Conservation (phyloP, 148 eudicot species). For the Rhododendron williamsianum region DNA sequence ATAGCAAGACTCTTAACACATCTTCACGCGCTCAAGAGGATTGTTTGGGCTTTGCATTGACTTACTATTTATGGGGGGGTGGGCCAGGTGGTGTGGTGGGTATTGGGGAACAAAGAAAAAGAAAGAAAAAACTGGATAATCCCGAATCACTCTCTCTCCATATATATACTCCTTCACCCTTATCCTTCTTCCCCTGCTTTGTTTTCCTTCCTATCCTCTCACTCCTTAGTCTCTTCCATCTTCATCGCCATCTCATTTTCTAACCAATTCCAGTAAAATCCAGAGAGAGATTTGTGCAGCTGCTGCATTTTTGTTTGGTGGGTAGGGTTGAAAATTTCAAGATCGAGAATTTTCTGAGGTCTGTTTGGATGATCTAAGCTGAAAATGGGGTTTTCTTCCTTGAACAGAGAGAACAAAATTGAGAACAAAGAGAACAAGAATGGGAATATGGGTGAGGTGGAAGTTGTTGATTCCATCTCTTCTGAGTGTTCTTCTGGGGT, state of each 20-base stretch:
- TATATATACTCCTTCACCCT: background rate
- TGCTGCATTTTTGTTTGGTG: background rate
- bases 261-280: background rate
- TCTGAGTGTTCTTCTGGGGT: constrained; percentile 12
- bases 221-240: background rate
- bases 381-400: constrained; percentile 18
- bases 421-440: background rate
- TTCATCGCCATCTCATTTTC: background rate
- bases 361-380: constrained; percentile 7
- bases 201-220: background rate
- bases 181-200: background rate
- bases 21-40: background rate
- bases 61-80: background rate
- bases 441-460: constrained; percentile 16
- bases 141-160: constrained; percentile 18
- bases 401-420: constrained; percentile 13
- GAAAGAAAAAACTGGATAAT: constrained; percentile 12
- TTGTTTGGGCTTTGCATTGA: background rate
- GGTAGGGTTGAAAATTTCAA: background rate
- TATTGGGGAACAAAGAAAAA: background rate
- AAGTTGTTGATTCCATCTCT: constrained; percentile 5
- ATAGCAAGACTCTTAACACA: no score
- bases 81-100: constrained; percentile 11
- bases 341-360: background rate
- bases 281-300: background rate